Evolutionary conservation across 371 early-diverging fungal species (phyloP).

Genomic region (Phascolomyces articulosus): DNA sequence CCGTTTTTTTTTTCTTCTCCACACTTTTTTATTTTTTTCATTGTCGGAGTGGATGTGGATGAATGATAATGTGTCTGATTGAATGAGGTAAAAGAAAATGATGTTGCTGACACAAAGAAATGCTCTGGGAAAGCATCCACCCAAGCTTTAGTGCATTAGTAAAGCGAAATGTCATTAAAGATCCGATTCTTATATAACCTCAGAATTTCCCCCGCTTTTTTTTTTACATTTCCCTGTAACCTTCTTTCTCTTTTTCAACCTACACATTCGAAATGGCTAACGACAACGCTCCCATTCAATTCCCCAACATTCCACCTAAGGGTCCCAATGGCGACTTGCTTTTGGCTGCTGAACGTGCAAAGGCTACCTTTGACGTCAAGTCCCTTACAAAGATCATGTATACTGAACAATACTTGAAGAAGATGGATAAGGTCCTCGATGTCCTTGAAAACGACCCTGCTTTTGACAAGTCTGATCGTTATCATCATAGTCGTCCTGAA

Average conservation of each 20-base stretch:
- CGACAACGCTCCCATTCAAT: constrained; percentile 45
- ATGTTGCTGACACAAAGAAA: constrained; percentile 7
- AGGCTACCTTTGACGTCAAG: constrained; percentile 56
- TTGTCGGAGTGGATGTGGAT: background rate
- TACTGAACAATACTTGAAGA: constrained; percentile 54
- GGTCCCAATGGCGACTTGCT: constrained; percentile 63
- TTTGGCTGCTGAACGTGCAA: constrained; percentile 61
- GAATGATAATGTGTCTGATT: too few species aligned
- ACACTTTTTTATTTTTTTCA: background rate
- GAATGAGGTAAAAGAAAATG: too few species aligned
- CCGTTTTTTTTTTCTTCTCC: constrained; percentile 2
- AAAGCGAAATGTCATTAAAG: constrained; percentile 14
- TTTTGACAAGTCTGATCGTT: constrained; percentile 60
- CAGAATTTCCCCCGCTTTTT: constrained; percentile 1
- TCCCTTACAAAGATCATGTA: constrained; percentile 58
- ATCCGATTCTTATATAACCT: constrained; percentile 7
- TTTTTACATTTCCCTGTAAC: background rate
- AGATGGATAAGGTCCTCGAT: constrained; percentile 50
- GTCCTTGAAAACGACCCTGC: constrained; percentile 62
- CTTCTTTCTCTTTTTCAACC: constrained; percentile 4
- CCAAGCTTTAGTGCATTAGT: background rate
- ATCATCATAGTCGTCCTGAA: constrained; percentile 57
- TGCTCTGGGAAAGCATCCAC: background rate
- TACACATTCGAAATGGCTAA: constrained; percentile 13
- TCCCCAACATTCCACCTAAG: constrained; percentile 56